These are phyloP conservation scores for Gastrolobium villosum DNA, from an alignment of 306 rosid species.

Conservation along the genomic window DNA sequence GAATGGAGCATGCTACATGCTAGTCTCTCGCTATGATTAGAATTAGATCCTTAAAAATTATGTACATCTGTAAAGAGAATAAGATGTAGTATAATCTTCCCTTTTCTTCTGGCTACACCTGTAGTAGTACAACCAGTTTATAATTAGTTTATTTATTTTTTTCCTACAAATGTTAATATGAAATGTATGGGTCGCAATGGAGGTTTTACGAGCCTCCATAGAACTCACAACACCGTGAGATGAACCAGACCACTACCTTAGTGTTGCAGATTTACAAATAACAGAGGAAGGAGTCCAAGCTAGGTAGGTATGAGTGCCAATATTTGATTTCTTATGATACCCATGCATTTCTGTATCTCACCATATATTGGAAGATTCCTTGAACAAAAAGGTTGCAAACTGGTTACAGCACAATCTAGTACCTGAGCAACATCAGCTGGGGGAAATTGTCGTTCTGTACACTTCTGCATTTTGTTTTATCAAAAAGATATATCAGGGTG, in stretches of 20 bases:
- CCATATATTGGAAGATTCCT: conserved; percentile 80
- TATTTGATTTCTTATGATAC: conserved; percentile 91
- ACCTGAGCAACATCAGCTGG: conserved; percentile 90
- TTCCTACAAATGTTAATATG: neutral
- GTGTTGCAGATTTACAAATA: conserved; percentile 41
- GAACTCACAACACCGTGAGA: conserved; percentile 13
- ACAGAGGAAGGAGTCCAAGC: conserved; percentile 40
- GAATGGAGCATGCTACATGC: conserved; percentile 37
- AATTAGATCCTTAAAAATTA: conserved; percentile 30
- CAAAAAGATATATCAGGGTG: conserved; percentile 31
- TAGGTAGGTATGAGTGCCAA: conserved; percentile 87
- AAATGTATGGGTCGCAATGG: conserved; percentile 33
- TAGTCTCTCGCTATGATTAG: conserved; percentile 6
- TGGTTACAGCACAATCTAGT: conserved; percentile 82
- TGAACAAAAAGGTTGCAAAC: conserved; percentile 79
- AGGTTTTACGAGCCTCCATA: conserved; percentile 38
- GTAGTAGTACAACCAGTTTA: conserved; percentile 34
- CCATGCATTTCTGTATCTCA: conserved; percentile 95
- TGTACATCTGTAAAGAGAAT: conserved; percentile 51
- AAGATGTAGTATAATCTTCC: conserved; percentile 35
- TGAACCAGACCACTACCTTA: conserved; percentile 28
- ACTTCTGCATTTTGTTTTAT: conserved; percentile 74
- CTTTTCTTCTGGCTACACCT: conserved; percentile 42
- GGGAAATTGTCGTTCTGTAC: conserved; percentile 94
- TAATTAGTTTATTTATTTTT: neutral